A percentile compares a stretch with the other conserved stretches of the same genome.
Evolutionary conservation across 2,329 filamentous ascomycete genomes (phyloP).

Genomic region (Acrocalymma vagum): DNA sequence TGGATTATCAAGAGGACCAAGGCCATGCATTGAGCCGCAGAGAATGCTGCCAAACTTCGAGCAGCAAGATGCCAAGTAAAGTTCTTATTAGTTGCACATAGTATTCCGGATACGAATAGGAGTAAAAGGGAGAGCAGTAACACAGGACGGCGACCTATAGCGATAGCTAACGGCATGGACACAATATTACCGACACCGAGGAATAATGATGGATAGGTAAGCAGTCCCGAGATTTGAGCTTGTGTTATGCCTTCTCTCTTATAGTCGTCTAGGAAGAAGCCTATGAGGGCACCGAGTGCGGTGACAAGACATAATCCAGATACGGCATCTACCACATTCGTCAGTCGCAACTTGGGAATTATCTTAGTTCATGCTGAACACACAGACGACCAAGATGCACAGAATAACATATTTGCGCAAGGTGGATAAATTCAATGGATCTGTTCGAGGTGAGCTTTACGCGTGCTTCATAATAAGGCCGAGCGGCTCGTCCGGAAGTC

Average conservation of each 20-base stretch:
- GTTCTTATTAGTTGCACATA: constrained; percentile 14
- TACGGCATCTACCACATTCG: constrained; percentile 5
- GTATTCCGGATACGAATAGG: constrained; percentile 12
- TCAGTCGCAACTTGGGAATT: too few species aligned
- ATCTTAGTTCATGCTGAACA: not conserved
- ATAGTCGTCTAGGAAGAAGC: constrained; percentile 12
- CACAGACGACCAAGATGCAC: constrained; percentile 12
- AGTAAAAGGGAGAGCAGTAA: constrained; percentile 13
- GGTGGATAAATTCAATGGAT: constrained; percentile 12
- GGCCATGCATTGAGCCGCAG: constrained; percentile 15
- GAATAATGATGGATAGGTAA: constrained; percentile 21
- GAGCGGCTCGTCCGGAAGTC: not conserved
- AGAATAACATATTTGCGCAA: constrained; percentile 11
- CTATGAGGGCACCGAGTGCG: constrained; percentile 13
- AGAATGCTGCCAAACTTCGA: constrained; percentile 7
- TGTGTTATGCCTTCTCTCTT: constrained; percentile 13
- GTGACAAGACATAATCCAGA: constrained; percentile 9
- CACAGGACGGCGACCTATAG: constrained; percentile 18
- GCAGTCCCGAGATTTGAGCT: constrained; percentile 11
- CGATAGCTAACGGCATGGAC: constrained; percentile 16
- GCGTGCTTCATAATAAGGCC: not conserved
- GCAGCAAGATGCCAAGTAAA: constrained; percentile 13
- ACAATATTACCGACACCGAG: constrained; percentile 20
- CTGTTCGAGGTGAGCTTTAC: constrained; percentile 1
- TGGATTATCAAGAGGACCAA: constrained; percentile 14